A percentile compares a stretch with the other conserved stretches of the same genome.
phyloP scores from a whole-genome alignment of 2,329 filamentous ascomycete species.

The Ophiosphaerella narmari region DNA sequence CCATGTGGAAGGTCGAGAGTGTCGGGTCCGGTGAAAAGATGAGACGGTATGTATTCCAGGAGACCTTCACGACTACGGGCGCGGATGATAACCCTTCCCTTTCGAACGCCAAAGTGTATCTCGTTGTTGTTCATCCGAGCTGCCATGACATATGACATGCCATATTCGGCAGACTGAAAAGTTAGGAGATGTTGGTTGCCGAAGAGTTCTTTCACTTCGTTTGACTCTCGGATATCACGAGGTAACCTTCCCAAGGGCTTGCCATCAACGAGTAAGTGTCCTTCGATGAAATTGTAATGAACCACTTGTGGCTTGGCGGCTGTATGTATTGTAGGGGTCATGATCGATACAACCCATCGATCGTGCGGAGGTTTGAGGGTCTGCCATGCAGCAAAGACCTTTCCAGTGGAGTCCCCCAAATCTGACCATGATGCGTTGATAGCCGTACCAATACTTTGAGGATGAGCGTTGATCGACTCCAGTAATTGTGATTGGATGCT shows the following conservation, averaged over 20 bases:
- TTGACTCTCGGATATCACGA: constrained; percentile 52
- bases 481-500: constrained; percentile 31
- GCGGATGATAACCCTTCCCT: constrained; percentile 50
- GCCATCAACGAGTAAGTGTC: constrained; percentile 56
- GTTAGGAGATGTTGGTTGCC: constrained; percentile 57
- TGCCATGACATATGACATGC: constrained; percentile 57
- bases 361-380: no score
- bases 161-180: constrained; percentile 56
- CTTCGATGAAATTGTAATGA: constrained; percentile 54
- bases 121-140: constrained; percentile 44
- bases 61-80: constrained; percentile 35
- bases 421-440: no score
- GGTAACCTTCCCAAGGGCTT: constrained; percentile 60
- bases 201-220: constrained; percentile 58
- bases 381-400: no score
- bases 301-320: constrained; percentile 37
- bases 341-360: constrained; percentile 15
- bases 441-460: no score
- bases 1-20: constrained; percentile 56
- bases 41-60: constrained; percentile 42
- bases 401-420: no score
- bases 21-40: constrained; percentile 25
- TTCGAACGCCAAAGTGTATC: constrained; percentile 61
- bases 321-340: not conserved
- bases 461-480: no score